Evolutionary conservation across 2,329 filamentous ascomycete genomes (phyloP).

Genomic region (Beauveria scarabaeidicola): DNA sequence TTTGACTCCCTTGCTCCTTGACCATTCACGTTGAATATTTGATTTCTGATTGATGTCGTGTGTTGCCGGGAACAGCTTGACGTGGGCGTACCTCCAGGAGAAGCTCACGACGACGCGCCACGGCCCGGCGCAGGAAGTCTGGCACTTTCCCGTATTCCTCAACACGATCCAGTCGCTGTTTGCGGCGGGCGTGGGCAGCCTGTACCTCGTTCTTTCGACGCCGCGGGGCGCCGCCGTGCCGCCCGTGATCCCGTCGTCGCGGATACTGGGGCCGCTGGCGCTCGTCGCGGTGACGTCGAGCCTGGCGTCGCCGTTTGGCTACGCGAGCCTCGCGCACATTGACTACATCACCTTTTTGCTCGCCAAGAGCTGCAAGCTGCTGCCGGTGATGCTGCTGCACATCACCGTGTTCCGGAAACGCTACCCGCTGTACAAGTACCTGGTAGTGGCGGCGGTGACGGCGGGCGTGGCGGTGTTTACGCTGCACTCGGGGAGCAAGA

Average conservation of each 20-base stretch:
- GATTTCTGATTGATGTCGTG: neutral
- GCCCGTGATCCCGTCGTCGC: slow-evolving; percentile 66
- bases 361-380: slow-evolving; percentile 94
- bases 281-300: slow-evolving; percentile 82
- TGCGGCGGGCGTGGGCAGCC: slow-evolving; percentile 69
- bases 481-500: slow-evolving; percentile 60
- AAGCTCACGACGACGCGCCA: slow-evolving; percentile 92
- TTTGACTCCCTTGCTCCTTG: neutral
- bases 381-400: slow-evolving; percentile 98
- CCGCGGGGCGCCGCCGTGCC: slow-evolving; percentile 33
- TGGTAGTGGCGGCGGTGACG: slow-evolving; percentile 85
- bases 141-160: slow-evolving; percentile 89
- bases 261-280: slow-evolving; percentile 68
- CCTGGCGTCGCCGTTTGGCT: slow-evolving; percentile 90
- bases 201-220: slow-evolving; percentile 68
- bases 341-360: slow-evolving; percentile 98
- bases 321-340: slow-evolving; percentile 84
- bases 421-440: slow-evolving; percentile 94
- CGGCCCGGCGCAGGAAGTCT: slow-evolving; percentile 64
- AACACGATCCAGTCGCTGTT: slow-evolving; percentile 93
- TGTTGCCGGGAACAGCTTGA: slow-evolving; percentile 49
- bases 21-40: neutral
- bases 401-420: slow-evolving; percentile 80
- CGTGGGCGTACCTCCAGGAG: slow-evolving; percentile 95
- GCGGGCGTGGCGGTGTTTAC: slow-evolving; percentile 92